A percentile compares a stretch with the other conserved stretches of the same genome.
Conservation (phyloP, 106 monocot species). For the Vanilla planifolia region DNA sequence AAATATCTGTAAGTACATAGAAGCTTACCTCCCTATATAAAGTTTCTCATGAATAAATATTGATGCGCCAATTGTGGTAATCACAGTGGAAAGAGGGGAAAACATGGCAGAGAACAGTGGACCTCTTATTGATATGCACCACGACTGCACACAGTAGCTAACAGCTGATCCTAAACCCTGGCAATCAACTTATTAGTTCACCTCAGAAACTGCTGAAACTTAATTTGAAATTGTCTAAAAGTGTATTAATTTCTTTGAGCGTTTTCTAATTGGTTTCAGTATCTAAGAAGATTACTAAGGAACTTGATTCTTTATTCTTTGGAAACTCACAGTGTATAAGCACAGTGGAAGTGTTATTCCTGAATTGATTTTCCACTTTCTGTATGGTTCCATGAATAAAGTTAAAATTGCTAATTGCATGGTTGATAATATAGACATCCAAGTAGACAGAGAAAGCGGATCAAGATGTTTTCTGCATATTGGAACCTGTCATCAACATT, state of each 20-base stretch:
- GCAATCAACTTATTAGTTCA: neutral
- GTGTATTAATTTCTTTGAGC: neutral
- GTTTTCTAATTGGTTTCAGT: neutral
- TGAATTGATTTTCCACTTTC: constrained; percentile 21
- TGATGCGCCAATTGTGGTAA: constrained; percentile 7
- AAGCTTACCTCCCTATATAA: constrained; percentile 13
- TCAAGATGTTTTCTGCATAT: constrained; percentile 21
- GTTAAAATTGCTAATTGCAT: constrained; percentile 10
- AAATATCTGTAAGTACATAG: no score
- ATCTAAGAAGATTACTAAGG: neutral
- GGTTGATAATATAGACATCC: constrained; percentile 22
- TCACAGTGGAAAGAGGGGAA: constrained; percentile 19
- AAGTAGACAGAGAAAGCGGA: constrained; percentile 16
- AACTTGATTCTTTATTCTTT: no score
- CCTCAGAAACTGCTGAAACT: neutral
- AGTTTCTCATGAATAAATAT: constrained; percentile 17
- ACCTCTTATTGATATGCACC: constrained; percentile 23
- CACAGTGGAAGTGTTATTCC: constrained; percentile 7
- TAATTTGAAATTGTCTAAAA: neutral
- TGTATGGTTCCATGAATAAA: constrained; percentile 14
- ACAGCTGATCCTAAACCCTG: constrained; percentile 22
- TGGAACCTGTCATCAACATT: constrained; percentile 16
- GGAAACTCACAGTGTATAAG: constrained; percentile 19
- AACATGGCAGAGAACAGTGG: constrained; percentile 28
- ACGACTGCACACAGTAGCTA: constrained; percentile 15